Evolutionary conservation across 176 grass and related monocot genomes (phyloP).

Genomic region (Hordeum vulgare): DNA sequence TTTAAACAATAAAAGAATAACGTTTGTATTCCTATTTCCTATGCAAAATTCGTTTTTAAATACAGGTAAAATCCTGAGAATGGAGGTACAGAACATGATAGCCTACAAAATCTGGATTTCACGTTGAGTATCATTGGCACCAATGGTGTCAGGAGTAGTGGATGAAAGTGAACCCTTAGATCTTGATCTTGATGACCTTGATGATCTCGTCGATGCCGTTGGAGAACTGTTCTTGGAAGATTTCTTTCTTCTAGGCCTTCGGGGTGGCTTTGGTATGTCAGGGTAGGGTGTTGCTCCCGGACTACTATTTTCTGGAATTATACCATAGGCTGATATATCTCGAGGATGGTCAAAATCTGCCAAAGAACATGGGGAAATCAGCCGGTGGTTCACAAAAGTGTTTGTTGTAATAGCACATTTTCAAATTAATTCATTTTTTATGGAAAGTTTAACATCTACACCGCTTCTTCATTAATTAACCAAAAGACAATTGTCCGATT

Average conservation of each 20-base stretch:
- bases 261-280: constrained; percentile 69
- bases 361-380: not conserved
- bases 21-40: not conserved
- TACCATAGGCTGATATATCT: constrained; percentile 56
- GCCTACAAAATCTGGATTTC: constrained; percentile 36
- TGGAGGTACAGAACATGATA: not conserved
- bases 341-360: constrained; percentile 77
- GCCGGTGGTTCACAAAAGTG: not conserved
- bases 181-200: constrained; percentile 47
- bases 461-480: not conserved
- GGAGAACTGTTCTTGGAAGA: constrained; percentile 37
- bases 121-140: not conserved
- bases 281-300: constrained; percentile 42
- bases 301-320: constrained; percentile 37
- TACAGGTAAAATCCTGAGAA: not conserved
- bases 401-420: not conserved
- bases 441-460: too few species aligned
- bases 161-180: constrained; percentile 56
- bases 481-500: not conserved
- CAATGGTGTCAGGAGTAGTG: not conserved
- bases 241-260: constrained; percentile 51
- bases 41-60: not conserved
- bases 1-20: not conserved
- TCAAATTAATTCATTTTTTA: not conserved
- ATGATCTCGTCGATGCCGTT: constrained; percentile 34